phyloP scores from a whole-genome alignment of 257 asterid species.

The Solanum peruvianum region DNA sequence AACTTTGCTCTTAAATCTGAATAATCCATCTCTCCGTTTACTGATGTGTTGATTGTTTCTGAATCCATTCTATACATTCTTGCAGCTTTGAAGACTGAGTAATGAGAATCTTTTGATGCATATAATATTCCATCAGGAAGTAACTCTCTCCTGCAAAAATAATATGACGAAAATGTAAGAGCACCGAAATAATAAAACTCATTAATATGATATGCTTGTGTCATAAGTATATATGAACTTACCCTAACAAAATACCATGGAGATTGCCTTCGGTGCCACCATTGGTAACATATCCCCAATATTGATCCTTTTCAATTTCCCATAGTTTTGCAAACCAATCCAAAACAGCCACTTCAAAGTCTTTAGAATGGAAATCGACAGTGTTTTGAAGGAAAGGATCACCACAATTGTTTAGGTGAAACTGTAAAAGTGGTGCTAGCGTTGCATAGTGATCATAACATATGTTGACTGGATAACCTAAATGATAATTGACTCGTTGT shows the following conservation, averaged over 20 bases:
- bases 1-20: no score
- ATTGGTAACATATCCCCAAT: not conserved
- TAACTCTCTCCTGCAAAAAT: constrained; percentile 4
- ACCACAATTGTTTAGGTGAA: constrained; percentile 1
- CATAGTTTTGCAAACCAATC: no score
- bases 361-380: no score
- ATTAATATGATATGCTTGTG: no score
- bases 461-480: not conserved
- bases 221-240: not conserved
- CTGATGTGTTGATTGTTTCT: no score
- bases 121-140: constrained; percentile 4
- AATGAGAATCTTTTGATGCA: constrained; percentile 3
- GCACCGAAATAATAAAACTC: no score
- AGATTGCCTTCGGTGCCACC: constrained; percentile 20
- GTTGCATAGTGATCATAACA: not conserved
- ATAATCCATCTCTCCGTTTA: no score
- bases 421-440: not conserved
- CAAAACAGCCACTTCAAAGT: no score
- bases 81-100: not conserved
- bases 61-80: no score
- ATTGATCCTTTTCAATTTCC: no score
- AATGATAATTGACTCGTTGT: not conserved
- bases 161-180: not conserved
- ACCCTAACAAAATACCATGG: constrained; percentile 15
- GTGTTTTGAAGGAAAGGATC: not conserved